Evolutionary conservation across 192 early-diverging fungal genomes (phyloP).

Genomic region (Coemansia asiatica): DNA sequence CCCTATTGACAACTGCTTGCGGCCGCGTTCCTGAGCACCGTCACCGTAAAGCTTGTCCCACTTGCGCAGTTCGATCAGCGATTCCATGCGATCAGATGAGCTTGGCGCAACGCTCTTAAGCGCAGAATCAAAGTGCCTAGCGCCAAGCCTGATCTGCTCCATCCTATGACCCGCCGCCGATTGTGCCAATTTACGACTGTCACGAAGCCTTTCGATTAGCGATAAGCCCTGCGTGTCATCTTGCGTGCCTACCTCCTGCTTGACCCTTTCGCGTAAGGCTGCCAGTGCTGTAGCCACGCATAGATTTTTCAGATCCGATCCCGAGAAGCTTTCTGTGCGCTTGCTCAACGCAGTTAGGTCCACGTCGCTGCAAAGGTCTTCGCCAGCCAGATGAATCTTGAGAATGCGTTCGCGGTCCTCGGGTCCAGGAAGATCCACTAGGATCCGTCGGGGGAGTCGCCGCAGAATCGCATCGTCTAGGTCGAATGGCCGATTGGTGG

Average conservation of each 20-base stretch:
- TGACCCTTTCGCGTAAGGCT: constrained; percentile 63
- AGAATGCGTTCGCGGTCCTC: constrained; percentile 76
- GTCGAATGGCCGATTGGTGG: constrained; percentile 96
- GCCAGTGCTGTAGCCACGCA: constrained; percentile 82
- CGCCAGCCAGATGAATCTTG: constrained; percentile 72
- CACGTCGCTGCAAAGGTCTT: constrained; percentile 63
- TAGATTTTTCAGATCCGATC: constrained; percentile 93
- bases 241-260: constrained; percentile 39
- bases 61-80: constrained; percentile 83
- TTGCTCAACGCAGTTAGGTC: constrained; percentile 66
- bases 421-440: constrained; percentile 87
- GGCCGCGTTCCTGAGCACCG: constrained; percentile 57
- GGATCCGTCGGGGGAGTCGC: constrained; percentile 83
- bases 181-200: constrained; percentile 17
- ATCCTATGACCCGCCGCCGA: constrained; percentile 15
- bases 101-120: constrained; percentile 82
- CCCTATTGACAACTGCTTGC: constrained; percentile 37
- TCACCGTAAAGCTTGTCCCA: constrained; percentile 91
- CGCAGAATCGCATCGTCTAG: constrained; percentile 95
- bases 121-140: constrained; percentile 81
- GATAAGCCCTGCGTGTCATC: constrained; percentile 10
- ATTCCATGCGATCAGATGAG: constrained; percentile 86
- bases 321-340: constrained; percentile 79
- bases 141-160: constrained; percentile 19
- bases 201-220: constrained; percentile 43